Base-by-base conservation (phyloP, 768 basidiomycete species). In the Phaeotremella fagi region DNA sequence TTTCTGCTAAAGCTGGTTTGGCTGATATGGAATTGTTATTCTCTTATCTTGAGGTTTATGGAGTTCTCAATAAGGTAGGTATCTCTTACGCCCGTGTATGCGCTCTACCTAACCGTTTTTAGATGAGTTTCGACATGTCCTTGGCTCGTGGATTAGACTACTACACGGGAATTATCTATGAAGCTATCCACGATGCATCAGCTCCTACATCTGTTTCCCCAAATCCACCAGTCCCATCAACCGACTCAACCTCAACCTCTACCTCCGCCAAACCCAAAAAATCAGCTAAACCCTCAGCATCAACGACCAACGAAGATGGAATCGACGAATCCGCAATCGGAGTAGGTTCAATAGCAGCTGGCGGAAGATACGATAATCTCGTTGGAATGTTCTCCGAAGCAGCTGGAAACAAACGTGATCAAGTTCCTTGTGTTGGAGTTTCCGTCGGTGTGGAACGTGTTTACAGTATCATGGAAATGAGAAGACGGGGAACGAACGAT, bases 281-380 rank as follows among this genome's bases (percentile, higher is more conserved):
- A 48, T 25, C 53, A 20, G n/a, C n/a, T n/a, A 38, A 37, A 22
- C 11, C 50, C 7, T 27, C 45, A 14, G 25, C 44, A 23, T 58
- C 20, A 23, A 81, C 15, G 85, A 83, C 16, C 85, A 60, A 66
- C 52, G 66, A 88, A 28, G 85, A 89, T 48, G 94, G 92, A 62
- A 77, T 90, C 31, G 94, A 98, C 74, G 94, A 97, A 71, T 86
- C 88, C 1, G 82, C 85, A 61, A 84, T 98, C 33, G 95, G 95
- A 18, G 90, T 98, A 2, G 95, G 95, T n/a, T 95, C 91, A 14
- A 94, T 99, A 72, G 95, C 92, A n/a, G 95, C 88, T 1, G 95
- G 95, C 11, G 95, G 95, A 7, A 81, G 95, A 28, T 99, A 99
- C 75, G 95, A 98, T 77, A 84, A 85, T 49, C 85, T 99, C 22